A percentile compares a stretch with the other conserved stretches of the same genome.
Evolutionary conservation across 768 basidiomycete species (phyloP).

Genomic region (Leccinum uliginosum): DNA sequence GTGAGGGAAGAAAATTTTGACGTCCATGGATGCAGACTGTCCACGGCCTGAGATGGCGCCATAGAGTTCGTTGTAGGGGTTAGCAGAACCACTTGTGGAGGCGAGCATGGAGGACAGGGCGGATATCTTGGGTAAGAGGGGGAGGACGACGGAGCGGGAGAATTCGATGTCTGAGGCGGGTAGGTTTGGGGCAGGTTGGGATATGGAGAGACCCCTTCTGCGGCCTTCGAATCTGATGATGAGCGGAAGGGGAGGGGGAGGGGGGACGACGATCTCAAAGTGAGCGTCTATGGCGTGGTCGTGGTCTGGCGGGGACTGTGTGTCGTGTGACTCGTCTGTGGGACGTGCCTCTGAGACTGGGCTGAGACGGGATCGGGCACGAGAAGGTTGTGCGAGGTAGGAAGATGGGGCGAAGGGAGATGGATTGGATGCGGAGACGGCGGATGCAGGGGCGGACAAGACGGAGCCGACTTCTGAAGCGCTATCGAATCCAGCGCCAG

Average conservation of each 20-base stretch:
- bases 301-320: constrained; percentile 17
- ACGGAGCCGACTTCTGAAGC: constrained; percentile 61
- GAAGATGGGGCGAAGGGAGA: constrained; percentile 50
- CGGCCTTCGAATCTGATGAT: constrained; percentile 26
- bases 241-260: constrained; percentile 21
- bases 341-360: constrained; percentile 56
- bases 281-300: constrained; percentile 36
- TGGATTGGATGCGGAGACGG: constrained; percentile 50
- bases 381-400: constrained; percentile 32
- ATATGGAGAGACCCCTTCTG: constrained; percentile 28
- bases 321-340: constrained; percentile 27
- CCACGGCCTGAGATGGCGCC: constrained; percentile 79
- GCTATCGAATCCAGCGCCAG: constrained; percentile 50
- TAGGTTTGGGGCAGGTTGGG: constrained; percentile 15
- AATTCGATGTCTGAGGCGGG: constrained; percentile 39
- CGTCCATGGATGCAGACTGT: constrained; percentile 54
- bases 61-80: constrained; percentile 88
- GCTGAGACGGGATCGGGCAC: constrained; percentile 49
- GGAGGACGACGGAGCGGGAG: constrained; percentile 45
- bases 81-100: constrained; percentile 55
- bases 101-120: constrained; percentile 74
- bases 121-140: constrained; percentile 47
- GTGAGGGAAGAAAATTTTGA: constrained; percentile 84
- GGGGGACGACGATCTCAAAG: constrained; percentile 55
- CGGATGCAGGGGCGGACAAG: constrained; percentile 47